phyloP scores from a whole-genome alignment of 1,284 basidiomycete genomes.

The Marasmius tenuissimus region DNA sequence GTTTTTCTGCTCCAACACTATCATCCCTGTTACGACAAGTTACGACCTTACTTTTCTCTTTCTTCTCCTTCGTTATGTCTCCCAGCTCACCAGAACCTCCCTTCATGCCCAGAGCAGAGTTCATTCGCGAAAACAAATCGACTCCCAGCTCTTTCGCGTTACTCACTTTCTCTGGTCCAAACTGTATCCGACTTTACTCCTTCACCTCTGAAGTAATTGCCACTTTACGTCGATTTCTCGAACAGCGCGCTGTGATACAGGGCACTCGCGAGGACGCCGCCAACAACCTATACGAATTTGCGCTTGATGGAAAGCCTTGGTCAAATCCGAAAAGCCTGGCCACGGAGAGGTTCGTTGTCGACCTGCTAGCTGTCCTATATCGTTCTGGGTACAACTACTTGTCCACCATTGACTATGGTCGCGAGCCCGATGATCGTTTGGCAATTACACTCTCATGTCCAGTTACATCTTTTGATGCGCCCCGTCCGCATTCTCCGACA shows the following conservation, averaged over 20 bases:
- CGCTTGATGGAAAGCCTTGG: conserved; percentile 71
- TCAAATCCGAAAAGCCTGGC: conserved; percentile 59
- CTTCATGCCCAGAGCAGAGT: conserved; percentile 70
- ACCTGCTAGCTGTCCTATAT: conserved; percentile 63
- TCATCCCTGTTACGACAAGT: conserved; percentile 7
- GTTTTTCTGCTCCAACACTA: conserved; percentile 7
- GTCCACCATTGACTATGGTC: conserved; percentile 73
- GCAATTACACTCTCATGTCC: conserved; percentile 67
- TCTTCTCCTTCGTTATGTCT: conserved; percentile 14
- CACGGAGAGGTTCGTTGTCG: conserved; percentile 68
- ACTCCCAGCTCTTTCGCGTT: conserved; percentile 63
- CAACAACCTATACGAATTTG: conserved; percentile 66
- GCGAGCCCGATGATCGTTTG: conserved; percentile 71
- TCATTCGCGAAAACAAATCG: conserved; percentile 53
- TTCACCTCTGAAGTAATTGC: conserved; percentile 55
- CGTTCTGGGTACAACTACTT: conserved; percentile 63
- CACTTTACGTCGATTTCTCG: conserved; percentile 55
- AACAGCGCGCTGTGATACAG: conserved; percentile 43
- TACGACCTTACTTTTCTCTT: conserved; percentile 4
- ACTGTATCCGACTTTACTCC: conserved; percentile 65
- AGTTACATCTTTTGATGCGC: conserved; percentile 27
- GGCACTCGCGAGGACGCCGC: conserved; percentile 52
- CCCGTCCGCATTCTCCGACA: conserved; percentile 30
- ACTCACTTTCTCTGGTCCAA: conserved; percentile 62
- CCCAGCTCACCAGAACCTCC: conserved; percentile 34